phyloP scores from a whole-genome alignment of 768 basidiomycete genomes.

The Pisolithus sp. region DNA sequence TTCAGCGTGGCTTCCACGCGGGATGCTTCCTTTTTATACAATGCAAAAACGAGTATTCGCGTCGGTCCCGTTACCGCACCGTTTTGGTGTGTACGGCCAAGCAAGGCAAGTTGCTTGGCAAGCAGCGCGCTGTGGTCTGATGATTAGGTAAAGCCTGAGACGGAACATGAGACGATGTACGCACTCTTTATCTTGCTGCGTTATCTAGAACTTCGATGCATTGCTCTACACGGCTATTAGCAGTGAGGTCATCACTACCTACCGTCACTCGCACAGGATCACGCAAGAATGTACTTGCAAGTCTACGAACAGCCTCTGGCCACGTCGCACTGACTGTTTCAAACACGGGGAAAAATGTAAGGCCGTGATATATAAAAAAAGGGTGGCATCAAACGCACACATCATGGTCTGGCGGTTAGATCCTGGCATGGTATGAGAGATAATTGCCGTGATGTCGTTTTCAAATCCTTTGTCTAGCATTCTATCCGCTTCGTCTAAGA shows the following conservation, averaged over 20 bases:
- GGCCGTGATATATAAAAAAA: neutral
- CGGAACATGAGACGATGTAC: constrained; percentile 21
- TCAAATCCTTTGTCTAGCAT: constrained; percentile 99
- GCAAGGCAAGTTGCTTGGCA: neutral
- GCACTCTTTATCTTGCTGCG: constrained; percentile 78
- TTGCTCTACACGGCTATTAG: constrained; percentile 92
- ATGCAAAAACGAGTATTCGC: constrained; percentile 84
- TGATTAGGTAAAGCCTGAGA: neutral
- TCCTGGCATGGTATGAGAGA: constrained; percentile 62
- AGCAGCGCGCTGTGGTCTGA: neutral
- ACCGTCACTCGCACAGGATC: constrained; percentile 88
- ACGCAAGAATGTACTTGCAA: constrained; percentile 83
- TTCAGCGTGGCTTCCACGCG: constrained; percentile 79
- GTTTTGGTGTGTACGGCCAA: constrained; percentile 37
- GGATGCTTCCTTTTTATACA: constrained; percentile 96
- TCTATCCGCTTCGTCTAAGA: constrained; percentile 95
- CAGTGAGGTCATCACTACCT: constrained; percentile 90
- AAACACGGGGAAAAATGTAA: too few relatives aligned
- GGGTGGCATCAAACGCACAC: constrained; percentile 51
- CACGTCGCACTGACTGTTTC: constrained; percentile 90
- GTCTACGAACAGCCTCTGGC: constrained; percentile 87
- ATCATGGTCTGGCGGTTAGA: constrained; percentile 85
- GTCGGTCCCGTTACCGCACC: constrained; percentile 44
- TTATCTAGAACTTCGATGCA: constrained; percentile 89
- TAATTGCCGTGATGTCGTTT: constrained; percentile 91